Evolutionary conservation across 345 rosid genomes (phyloP), one percentile per base, ranked within the genome.

Genomic region (Salix purpurea): DNA sequence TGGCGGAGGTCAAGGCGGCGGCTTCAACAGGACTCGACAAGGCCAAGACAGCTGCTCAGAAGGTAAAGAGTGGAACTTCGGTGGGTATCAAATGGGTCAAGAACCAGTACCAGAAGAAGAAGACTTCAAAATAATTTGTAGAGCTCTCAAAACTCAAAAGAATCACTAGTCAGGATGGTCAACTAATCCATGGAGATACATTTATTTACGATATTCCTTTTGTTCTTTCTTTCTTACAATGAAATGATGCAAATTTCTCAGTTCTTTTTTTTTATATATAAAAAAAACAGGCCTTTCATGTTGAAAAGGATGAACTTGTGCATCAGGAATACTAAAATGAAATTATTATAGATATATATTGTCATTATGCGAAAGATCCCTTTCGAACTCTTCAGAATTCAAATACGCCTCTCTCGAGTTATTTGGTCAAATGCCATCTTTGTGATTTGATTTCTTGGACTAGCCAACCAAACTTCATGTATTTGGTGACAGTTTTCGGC

Each of bases 11-110:
- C 21, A 83, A 67, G 66, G 81, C 83, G n/a, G 74, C 83, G 32
- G 70, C 78, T 7, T 69, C 71, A 6, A 76, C 73, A 2, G 71
- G 83, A 19, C 21, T 78, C 16, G 67, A 67, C 61, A 48, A 74
- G 81, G 81, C 78, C 64, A 77, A 74, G 61, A 19, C 75, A 42
- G 84, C 81, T 23, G 82, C 79, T 19, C 73, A 60, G 16, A 79
- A 79, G 71, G 67, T 67, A 70, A 79, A 79, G 80, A 39, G 19
- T 14, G 79, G 81, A 23, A 74, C 79, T 11, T 76, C 79, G 1
- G 61, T 24, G 7, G 81, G 81, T 4, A 56, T 83, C 81, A 74
- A 79, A 70, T 70, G 81, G 79, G 78, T 77, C 70, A 77, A 83
- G 70, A 73, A 39, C 23, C 58, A 74, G 54, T 70, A 30, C 72